Evolutionary conservation across 306 rosid genomes (phyloP).

Genomic region (Sphenostylis stenocarpa): DNA sequence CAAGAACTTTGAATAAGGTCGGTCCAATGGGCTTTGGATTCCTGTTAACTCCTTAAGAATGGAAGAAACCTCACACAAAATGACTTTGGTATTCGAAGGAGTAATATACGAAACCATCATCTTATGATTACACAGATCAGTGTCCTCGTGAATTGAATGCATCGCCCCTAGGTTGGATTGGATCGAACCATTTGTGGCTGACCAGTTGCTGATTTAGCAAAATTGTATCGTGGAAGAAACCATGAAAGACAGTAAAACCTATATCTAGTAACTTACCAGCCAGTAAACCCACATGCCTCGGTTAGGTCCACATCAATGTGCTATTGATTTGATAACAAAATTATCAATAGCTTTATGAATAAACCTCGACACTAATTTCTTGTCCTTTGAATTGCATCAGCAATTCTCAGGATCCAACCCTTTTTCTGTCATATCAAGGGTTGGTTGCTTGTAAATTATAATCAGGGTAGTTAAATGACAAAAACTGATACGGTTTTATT

Average conservation of each 20-base stretch:
- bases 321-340: neutral
- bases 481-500: neutral
- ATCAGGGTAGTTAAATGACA: neutral
- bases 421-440: neutral
- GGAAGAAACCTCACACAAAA: neutral
- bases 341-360: constrained; percentile 9
- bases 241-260: neutral
- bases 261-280: neutral
- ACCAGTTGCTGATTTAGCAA: constrained; percentile 12
- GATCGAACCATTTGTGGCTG: constrained; percentile 5
- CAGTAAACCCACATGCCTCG: neutral
- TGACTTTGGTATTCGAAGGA: constrained; percentile 1
- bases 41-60: neutral
- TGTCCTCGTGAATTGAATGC: neutral
- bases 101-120: neutral
- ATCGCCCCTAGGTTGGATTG: neutral
- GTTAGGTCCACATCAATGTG: neutral
- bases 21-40: neutral
- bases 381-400: neutral
- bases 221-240: constrained; percentile 5
- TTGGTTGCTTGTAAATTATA: neutral
- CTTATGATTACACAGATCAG: neutral
- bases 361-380: neutral
- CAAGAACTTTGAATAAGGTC: neutral
- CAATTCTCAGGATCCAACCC: neutral